Evolutionary conservation across 805 yeast species (phyloP), one percentile per base, ranked within the genome.

Genomic region (Myxozyma monticola): DNA sequence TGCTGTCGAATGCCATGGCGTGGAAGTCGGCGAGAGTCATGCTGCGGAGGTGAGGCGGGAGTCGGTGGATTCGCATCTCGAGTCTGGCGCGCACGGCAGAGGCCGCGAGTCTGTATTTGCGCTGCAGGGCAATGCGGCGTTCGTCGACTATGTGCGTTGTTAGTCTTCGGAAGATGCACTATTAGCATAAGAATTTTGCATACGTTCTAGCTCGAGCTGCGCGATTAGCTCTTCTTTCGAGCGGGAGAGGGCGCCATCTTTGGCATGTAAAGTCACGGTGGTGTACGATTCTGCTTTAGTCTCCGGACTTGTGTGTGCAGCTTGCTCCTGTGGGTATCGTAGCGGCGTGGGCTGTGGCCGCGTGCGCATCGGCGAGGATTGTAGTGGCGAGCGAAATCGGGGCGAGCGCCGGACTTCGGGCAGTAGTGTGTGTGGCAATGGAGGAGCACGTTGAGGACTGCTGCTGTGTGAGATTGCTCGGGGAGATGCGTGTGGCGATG

Each of bases 31-130:
- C 67, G 25, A 78, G 59, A 36, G 70, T 72, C 36, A 72, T 72
- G 44, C 69, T 61, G 70, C 80, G 74, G 22, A 77, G 61, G 3
- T 78, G 68, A 33, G 71, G 75, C 46, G 78, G 78, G 6, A 78
- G 75, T 25, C 73, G 65, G 51, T 76, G 76, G 22, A 76, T 61
- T 36, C 80, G 62, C 51, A 78, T 59, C 36, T 68, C 65, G 7
- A 78, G 70, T 48, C 71, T 70, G 22, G 65, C 63, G 37, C 74
- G 72, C 10, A 68, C 54, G 5, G 66, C 59, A 21, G 47, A 49
- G 2, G 68, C 62, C 2, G 67, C 61, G n/a, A 58, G 26, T 8
- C 25, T 29, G 46, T 54, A 54, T 20, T 43, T 48, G 4, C 29
- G 17, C 15, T 52, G 49, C 1, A 54, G 36, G 4, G 18, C 31